phyloP scores from a whole-genome alignment of 176 grass and related monocot genomes.

The Leersia perrieri region DNA sequence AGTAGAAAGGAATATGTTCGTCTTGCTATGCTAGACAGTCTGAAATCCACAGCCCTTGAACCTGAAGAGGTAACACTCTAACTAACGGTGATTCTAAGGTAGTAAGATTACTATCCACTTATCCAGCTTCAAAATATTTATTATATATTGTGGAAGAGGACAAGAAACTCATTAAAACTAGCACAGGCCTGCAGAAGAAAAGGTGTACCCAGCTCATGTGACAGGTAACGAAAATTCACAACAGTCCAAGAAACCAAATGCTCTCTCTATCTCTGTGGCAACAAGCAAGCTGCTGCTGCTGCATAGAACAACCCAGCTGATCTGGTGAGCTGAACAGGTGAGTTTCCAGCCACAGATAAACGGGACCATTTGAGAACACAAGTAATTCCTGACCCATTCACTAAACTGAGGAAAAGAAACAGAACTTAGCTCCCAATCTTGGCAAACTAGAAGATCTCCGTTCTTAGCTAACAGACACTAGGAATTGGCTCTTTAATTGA shows the following conservation, averaged over 20 bases:
- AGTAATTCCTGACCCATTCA: not conserved
- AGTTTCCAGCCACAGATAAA: not conserved
- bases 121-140: not conserved
- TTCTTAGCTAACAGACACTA: not conserved
- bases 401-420: not conserved
- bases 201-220: not conserved
- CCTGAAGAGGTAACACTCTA: conserved; percentile 8
- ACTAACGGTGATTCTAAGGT: not conserved
- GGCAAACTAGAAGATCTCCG: not conserved
- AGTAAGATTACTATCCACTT: not conserved
- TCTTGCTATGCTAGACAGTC: conserved; percentile 14
- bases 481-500: not conserved
- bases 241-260: conserved; percentile 27
- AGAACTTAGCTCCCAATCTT: conserved; percentile 8
- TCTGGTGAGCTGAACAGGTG: not conserved
- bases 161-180: conserved; percentile 11
- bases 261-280: not conserved
- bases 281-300: not conserved
- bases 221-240: not conserved
- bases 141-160: not conserved
- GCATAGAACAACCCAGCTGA: conserved; percentile 39
- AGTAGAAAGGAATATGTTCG: conserved; percentile 13
- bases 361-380: not conserved
- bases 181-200: not conserved
- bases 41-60: not conserved